Evolutionary conservation across 1,284 basidiomycete species (phyloP), one percentile per base, ranked within the genome.

Genomic region (Moesziomyces antarcticus): DNA sequence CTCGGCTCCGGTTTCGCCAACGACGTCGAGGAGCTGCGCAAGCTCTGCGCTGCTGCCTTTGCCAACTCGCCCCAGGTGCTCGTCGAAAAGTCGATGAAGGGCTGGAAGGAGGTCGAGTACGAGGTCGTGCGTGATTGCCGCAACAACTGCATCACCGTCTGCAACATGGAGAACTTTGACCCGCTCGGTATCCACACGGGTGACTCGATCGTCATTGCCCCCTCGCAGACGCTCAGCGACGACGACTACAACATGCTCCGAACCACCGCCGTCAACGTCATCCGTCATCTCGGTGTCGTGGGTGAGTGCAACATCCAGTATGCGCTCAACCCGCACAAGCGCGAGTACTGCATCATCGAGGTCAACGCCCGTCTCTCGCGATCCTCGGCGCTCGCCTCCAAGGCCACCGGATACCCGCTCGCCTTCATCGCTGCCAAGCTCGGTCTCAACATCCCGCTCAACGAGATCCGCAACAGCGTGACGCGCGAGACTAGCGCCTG

Each of bases 111-210:
- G 87, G 94, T 98, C 77, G 96, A 99, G 86, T 99, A 99, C 82
- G 96, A 99, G 85, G 96, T 99, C 53, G 96, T 98, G n/a, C 89
- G 96, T 64, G 96, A 99, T 86, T 97, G 94, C 86, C 88, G 93
- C 76, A 92, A 98, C 85, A 97, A 97, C 85, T 97, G 95, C 84
- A 98, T 98, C 86, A 97, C 94, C 1, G 95, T 98, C 72, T 99
- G 97, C 86, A 99, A 99, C 87, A 98, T 99, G 96, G 95, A 98
- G 93, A 98, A 98, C 87, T 99, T 99, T 80, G 96, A 98, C 85
- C 96, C 97, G 41, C 89, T 99, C 41, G 97, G 96, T 73, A 97
- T 97, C 80, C 97, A 99, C 84, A 99, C 96, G 0, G 96, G 97
- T 72, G 96, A 99, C 85, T 98, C 96, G n/a, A 97, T 99, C 79